Conservation (phyloP, 108 stramenopile species). For the Skeletonema menzelii region DNA sequence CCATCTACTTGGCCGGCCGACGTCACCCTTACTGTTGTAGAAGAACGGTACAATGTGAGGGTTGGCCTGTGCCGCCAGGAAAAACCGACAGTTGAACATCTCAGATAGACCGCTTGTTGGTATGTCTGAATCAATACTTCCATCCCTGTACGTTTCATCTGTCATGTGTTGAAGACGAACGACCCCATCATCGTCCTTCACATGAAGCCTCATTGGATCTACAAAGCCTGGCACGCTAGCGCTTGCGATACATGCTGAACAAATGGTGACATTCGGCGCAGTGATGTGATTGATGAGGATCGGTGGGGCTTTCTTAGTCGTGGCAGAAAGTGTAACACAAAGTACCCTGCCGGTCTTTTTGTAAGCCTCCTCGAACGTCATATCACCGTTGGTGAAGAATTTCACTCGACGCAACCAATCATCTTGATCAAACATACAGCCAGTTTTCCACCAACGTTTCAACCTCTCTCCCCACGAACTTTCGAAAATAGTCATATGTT, state of each 20-base stretch:
- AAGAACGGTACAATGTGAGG: conserved; percentile 87
- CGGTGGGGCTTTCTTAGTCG: conserved; percentile 89
- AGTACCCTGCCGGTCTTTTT: conserved; percentile 94
- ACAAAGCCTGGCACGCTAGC: conserved; percentile 96
- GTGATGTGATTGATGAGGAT: conserved; percentile 94
- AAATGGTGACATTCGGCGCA: conserved; percentile 94
- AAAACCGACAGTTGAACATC: conserved; percentile 96
- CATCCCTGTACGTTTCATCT: conserved; percentile 78
- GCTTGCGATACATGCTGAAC: conserved; percentile 87
- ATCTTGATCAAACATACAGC: conserved; percentile 70
- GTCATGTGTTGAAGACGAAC: conserved; percentile 49
- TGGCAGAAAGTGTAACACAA: conserved; percentile 95
- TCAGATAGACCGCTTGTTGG: conserved; percentile 87
- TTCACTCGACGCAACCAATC: conserved; percentile 72
- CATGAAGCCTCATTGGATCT: conserved; percentile 71
- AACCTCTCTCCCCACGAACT: conserved; percentile 69
- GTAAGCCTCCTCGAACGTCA: conserved; percentile 97
- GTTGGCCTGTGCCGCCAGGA: conserved; percentile 91
- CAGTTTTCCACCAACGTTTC: conserved; percentile 50
- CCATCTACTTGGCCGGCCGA: conserved; percentile 87
- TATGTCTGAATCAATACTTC: conserved; percentile 88
- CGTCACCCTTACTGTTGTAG: conserved; percentile 80
- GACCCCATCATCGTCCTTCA: conserved; percentile 86
- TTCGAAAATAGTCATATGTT: conserved; percentile 66
- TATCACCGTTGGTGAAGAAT: conserved; percentile 82